Evolutionary conservation across 176 grass and related monocot species (phyloP), one percentile per base, ranked within the genome.

Genomic region (Oropetium thomaeum): DNA sequence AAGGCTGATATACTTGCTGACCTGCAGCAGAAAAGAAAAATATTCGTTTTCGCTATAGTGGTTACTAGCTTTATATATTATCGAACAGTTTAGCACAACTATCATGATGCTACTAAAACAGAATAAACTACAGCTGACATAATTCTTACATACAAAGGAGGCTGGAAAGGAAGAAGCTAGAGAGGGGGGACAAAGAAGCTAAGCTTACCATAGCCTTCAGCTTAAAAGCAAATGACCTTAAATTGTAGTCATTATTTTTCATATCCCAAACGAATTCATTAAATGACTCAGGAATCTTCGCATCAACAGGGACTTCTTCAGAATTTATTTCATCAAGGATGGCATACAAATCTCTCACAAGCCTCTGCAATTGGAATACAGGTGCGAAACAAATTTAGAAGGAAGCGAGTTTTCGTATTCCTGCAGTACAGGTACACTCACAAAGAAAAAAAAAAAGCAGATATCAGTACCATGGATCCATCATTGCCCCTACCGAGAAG

Each of bases 231-330:
- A 98, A 98, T 74, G 81, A 89, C 64, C 82, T 92, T 59, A 88
- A 83, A 89, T 98, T 83, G 83, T 98, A 93, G 53, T 93, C 77
- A 58, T 86, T 98, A 79, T 87, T 92, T 68, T 86, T 98, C 61
- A 87, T 88, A 67, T 94, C 95, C 87, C 83, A 86, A 42, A 94
- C 79, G 55, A 98, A 98, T 69, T 98, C 95, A 79, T 83, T 77
- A 83, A 89, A 98, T 62, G 84, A 89, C 79, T 98, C 91, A 48
- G 95, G 84, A 52, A 92, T 79, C 69, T 94, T 93, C 49, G 86
- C 52, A 73, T 79, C 88, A 83, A 78, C 31, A 78, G 91, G 82
- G 77, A 79, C 40, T 53, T 89, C 82, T 67, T 94, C 95, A 20
- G 79, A 85, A 71, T 92, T 86, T 75, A 89, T 75, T 88, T 89